A percentile compares a stretch with the other conserved stretches of the same genome.
These are phyloP conservation scores for Hyaloscypha variabilis DNA, from an alignment of 495 filamentous ascomycete genomes.

Conservation along the genomic window DNA sequence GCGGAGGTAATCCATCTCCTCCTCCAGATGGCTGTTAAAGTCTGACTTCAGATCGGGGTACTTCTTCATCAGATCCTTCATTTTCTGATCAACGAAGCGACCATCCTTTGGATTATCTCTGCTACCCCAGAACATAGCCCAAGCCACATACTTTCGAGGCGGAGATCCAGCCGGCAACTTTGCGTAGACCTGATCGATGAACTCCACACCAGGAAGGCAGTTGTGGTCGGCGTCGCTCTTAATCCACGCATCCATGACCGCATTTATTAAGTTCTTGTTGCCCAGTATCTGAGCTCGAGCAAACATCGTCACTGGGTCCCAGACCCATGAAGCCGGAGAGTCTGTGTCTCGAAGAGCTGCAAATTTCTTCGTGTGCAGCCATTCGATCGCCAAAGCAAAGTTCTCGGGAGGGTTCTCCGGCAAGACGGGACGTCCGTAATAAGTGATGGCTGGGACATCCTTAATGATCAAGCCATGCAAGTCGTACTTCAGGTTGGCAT, in stretches of 20 bases:
- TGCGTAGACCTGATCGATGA: not conserved
- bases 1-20: no score
- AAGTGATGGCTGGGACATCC: not conserved
- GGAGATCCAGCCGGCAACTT: not conserved
- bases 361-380: not conserved
- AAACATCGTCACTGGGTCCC: not conserved
- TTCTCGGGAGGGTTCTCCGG: not conserved
- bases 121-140: not conserved
- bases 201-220: not conserved
- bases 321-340: not conserved
- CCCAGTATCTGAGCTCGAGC: not conserved
- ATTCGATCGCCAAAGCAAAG: not conserved
- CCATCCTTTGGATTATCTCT: no score
- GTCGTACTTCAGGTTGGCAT: no score
- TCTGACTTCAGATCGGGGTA: not conserved
- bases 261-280: not conserved
- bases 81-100: not conserved
- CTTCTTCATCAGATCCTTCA: not conserved
- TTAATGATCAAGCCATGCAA: no score
- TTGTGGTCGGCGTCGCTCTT: not conserved
- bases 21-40: not conserved
- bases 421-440: not conserved
- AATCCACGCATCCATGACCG: not conserved
- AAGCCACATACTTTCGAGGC: not conserved
- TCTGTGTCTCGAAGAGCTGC: not conserved